phyloP scores from a whole-genome alignment of 2,329 filamentous ascomycete species.

The Diaporthe nobilis region DNA sequence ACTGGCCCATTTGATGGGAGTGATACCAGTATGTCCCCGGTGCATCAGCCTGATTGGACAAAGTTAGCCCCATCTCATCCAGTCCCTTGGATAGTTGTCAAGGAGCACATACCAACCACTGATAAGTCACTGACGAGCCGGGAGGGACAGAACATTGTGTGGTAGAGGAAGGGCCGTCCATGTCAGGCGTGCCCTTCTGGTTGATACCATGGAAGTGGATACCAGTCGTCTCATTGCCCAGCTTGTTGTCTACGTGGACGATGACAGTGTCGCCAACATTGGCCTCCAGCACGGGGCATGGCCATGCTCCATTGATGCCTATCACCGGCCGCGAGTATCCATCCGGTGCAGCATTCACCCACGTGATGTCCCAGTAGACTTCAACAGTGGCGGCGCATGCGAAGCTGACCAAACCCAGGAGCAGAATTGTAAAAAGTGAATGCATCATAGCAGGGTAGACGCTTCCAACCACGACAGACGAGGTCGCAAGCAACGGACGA shows the following conservation, averaged over 20 bases:
- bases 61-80: conserved; percentile 22
- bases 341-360: conserved; percentile 56
- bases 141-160: conserved; percentile 70
- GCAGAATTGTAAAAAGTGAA: neutral
- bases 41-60: conserved; percentile 52
- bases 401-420: conserved; percentile 45
- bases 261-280: conserved; percentile 65
- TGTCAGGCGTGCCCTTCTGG: conserved; percentile 65
- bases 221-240: conserved; percentile 67
- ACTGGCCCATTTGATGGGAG: conserved; percentile 75
- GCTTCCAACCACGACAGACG: neutral
- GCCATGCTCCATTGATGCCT: conserved; percentile 74
- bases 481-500: neutral
- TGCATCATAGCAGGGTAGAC: conserved; percentile 30
- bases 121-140: conserved; percentile 66
- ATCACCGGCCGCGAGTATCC: conserved; percentile 55
- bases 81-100: neutral
- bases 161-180: conserved; percentile 71
- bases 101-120: conserved; percentile 58
- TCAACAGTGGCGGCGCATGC: conserved; percentile 51
- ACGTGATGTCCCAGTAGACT: conserved; percentile 57
- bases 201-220: conserved; percentile 72
- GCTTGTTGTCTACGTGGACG: conserved; percentile 63
- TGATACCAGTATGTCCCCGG: conserved; percentile 70
- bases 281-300: conserved; percentile 69